phyloP scores from a whole-genome alignment of 1,284 basidiomycete genomes.

The Ganoderma sinense region DNA sequence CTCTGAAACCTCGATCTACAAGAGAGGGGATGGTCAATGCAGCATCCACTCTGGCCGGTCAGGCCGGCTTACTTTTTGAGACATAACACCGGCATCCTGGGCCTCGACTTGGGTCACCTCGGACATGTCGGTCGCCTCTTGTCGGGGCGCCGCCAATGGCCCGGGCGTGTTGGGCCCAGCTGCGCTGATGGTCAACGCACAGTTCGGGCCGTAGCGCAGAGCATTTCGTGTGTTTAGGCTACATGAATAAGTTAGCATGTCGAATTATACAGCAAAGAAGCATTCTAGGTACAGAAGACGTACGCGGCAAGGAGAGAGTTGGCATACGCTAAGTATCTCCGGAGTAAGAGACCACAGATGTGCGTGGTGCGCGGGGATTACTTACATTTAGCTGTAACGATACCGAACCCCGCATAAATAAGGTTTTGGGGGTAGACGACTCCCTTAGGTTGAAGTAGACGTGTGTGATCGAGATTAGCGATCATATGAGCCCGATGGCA shows the following conservation, averaged over 20 bases:
- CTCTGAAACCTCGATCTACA: neutral
- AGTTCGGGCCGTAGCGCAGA: neutral
- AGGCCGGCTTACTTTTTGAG: neutral
- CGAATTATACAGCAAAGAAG: neutral
- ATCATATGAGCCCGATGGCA: neutral
- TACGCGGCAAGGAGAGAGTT: slow-evolving; percentile 24
- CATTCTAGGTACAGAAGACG: neutral
- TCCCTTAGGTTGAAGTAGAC: slow-evolving; percentile 1
- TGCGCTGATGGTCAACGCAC: neutral
- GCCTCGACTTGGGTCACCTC: neutral
- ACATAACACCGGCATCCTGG: neutral
- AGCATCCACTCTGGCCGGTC: neutral
- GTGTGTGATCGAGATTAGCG: neutral
- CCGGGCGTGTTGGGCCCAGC: neutral
- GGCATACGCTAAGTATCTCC: slow-evolving; percentile 14
- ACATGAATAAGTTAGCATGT: too few species aligned
- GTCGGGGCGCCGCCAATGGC: too few species aligned
- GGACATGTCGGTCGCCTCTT: too few species aligned
- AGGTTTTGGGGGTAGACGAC: slow-evolving; percentile 12
- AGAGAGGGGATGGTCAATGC: too few species aligned
- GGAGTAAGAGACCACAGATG: neutral
- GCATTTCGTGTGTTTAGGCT: slow-evolving; percentile 18
- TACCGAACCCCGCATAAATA: slow-evolving; percentile 15
- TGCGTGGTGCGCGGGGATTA: too few species aligned
- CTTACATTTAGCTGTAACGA: slow-evolving; percentile 18